These are phyloP conservation scores for Zymoseptoria ardabiliae DNA, from an alignment of 2,329 filamentous ascomycete genomes.

Conservation along the genomic window DNA sequence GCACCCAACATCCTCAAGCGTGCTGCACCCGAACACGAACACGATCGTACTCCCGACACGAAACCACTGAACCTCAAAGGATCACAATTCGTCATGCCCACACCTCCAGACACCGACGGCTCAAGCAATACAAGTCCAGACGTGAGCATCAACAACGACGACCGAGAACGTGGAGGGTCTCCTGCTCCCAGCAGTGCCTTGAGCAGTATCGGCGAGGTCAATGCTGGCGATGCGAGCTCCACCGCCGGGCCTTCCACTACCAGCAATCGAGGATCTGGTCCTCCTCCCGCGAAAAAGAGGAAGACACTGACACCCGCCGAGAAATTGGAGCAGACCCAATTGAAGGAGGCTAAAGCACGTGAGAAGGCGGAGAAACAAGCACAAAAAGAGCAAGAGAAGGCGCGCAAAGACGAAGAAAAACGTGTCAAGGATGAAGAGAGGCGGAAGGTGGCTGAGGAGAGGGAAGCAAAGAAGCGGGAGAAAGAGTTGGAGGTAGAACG, in stretches of 20 bases:
- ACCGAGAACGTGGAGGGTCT: slow-evolving; percentile 20
- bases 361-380: slow-evolving; percentile 27
- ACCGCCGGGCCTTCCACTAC: slow-evolving; percentile 1
- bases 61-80: slow-evolving; percentile 29
- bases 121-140: slow-evolving; percentile 26
- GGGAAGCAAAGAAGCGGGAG: slow-evolving; percentile 37
- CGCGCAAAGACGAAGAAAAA: slow-evolving; percentile 25
- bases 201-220: slow-evolving; percentile 25
- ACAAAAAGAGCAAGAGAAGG: slow-evolving; percentile 25
- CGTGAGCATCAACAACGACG: slow-evolving; percentile 10
- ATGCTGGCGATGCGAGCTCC: slow-evolving; percentile 4
- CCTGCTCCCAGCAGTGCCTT: slow-evolving; percentile 28
- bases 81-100: slow-evolving; percentile 29
- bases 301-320: slow-evolving; percentile 39
- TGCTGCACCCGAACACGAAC: slow-evolving; percentile 18
- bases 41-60: slow-evolving; percentile 12
- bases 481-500: slow-evolving; percentile 27
- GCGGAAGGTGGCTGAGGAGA: slow-evolving; percentile 36
- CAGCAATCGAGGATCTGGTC: slow-evolving; percentile 5
- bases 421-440: slow-evolving; percentile 36
- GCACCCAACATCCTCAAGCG: slow-evolving; percentile 23
- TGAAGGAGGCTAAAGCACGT: slow-evolving; percentile 20
- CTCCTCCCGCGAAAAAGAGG: slow-evolving; percentile 35
- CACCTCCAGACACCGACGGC: slow-evolving; percentile 27
- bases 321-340: slow-evolving; percentile 28